A percentile compares a stretch with the other conserved stretches of the same genome.
Conservation (phyloP, 805 yeast species). For the Yarrowia keelungensis region DNA sequence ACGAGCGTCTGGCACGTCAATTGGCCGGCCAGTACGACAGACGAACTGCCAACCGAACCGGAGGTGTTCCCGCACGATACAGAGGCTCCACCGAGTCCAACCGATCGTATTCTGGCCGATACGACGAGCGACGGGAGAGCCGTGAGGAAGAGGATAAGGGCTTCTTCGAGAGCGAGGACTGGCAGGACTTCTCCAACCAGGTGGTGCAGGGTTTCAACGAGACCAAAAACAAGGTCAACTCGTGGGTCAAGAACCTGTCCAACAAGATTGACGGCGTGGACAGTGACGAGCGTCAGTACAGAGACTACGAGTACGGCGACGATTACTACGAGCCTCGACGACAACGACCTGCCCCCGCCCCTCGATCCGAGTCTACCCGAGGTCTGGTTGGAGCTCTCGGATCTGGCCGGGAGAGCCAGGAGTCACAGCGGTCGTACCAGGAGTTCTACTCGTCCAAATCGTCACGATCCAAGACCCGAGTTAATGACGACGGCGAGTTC, state of each 20-base stretch:
- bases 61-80: conserved; percentile 33
- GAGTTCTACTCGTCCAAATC: conserved; percentile 37
- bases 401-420: conserved; percentile 38
- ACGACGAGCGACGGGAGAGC: conserved; percentile 42
- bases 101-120: conserved; percentile 45
- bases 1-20: conserved; percentile 81
- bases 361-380: conserved; percentile 40
- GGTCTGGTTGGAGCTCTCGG: conserved; percentile 44
- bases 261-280: conserved; percentile 57
- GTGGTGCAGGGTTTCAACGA: conserved; percentile 80
- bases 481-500: conserved; percentile 37
- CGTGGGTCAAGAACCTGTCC: conserved; percentile 77
- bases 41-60: conserved; percentile 36
- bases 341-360: conserved; percentile 40
- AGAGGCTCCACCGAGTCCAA: conserved; percentile 38
- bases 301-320: conserved; percentile 42
- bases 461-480: conserved; percentile 32
- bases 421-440: conserved; percentile 31
- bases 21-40: conserved; percentile 57
- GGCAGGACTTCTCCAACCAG: conserved; percentile 66
- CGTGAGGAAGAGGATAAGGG: conserved; percentile 44
- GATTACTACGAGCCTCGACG: conserved; percentile 31
- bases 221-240: conserved; percentile 74
- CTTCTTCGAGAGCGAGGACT: conserved; percentile 51
- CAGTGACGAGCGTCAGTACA: conserved; percentile 35